A percentile compares a stretch with the other conserved stretches of the same genome.
Conservation (phyloP, 345 rosid species). For the Psidium friedrichsthalianum region DNA sequence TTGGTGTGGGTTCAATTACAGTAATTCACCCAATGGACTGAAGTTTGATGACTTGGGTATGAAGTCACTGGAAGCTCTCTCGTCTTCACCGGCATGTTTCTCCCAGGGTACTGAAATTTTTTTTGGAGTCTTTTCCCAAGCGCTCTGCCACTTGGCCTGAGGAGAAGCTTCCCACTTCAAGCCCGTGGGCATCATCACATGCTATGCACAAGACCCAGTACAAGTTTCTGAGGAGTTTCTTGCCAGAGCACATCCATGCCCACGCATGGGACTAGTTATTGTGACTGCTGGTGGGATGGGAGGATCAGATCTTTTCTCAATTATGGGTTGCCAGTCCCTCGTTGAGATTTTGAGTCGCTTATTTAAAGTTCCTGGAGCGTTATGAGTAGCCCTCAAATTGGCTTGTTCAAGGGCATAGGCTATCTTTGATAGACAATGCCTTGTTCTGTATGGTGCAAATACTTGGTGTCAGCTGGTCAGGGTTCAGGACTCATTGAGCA, state of each 20-base stretch:
- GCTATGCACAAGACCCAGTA: constrained; percentile 51
- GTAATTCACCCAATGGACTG: constrained; percentile 12
- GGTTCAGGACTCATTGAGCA: not conserved
- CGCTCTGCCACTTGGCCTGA: constrained; percentile 97
- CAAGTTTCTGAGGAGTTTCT: constrained; percentile 55
- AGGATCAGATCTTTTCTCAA: constrained; percentile 81
- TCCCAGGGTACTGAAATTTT: constrained; percentile 49
- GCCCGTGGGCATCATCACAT: constrained; percentile 22
- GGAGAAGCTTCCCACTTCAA: constrained; percentile 61
- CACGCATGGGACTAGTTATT: constrained; percentile 85
- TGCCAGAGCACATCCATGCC: constrained; percentile 51
- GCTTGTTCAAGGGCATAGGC: not conserved
- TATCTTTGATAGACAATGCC: not conserved
- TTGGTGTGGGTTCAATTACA: constrained; percentile 57
- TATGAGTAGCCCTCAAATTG: not conserved
- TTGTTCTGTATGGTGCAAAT: not conserved
- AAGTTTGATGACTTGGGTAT: constrained; percentile 5
- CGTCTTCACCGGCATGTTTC: constrained; percentile 41
- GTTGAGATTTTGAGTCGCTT: constrained; percentile 17
- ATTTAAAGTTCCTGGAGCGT: not conserved
- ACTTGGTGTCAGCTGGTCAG: not conserved
- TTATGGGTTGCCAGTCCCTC: constrained; percentile 71
- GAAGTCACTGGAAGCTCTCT: constrained; percentile 15
- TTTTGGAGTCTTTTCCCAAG: constrained; percentile 61
- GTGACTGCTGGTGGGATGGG: constrained; percentile 96